Evolutionary conservation across 768 basidiomycete genomes (phyloP), one percentile per base, ranked within the genome.

Genomic region (Trametopsis cervina): DNA sequence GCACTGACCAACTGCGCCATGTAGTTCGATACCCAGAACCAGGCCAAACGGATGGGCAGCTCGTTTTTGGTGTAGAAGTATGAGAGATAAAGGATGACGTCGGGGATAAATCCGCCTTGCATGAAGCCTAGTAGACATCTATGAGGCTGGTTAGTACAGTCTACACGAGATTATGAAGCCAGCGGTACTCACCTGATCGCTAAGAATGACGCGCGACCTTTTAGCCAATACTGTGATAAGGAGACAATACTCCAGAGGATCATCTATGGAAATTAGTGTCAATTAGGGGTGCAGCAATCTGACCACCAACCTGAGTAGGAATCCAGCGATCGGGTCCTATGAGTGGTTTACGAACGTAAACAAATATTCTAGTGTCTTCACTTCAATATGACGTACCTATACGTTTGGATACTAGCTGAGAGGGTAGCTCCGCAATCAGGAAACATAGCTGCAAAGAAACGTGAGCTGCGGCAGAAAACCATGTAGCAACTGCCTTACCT

Each of bases 21-120:
- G 47, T 83, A 78, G 60, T 76, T 75, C 4, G 78, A 77, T 26
- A 76, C 69, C 82, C 81, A 87, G 69, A 85, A 85, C 55, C 73
- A 77, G 1, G 80, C 81, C 7, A 86, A 68, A 15, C 84, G 74
- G 41, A 83, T 70, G 2, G 83, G 80, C 0, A 83, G 64, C 61
- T 80, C 78, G 13, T 55, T 66, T 54, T 75, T 77, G 10, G 77
- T 81, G 61, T 81, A 83, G 57, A 74, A 84, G 57, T 83, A 84
- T 0, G 76, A 79, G 2, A 84, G 66, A 55, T 83, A 85, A 5
- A 85, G 65, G 22, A 85, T 75, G 15, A 80, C 63, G 52, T 84
- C 82, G 1, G 80, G 78, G 49, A 81, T 77, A 60, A 82, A 81
- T 0, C 77, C 80, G 17, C 81, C 83, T 66, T 82, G 77, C 51